Conservation (phyloP, 345 rosid genomes). For the Acer negundo region DNA sequence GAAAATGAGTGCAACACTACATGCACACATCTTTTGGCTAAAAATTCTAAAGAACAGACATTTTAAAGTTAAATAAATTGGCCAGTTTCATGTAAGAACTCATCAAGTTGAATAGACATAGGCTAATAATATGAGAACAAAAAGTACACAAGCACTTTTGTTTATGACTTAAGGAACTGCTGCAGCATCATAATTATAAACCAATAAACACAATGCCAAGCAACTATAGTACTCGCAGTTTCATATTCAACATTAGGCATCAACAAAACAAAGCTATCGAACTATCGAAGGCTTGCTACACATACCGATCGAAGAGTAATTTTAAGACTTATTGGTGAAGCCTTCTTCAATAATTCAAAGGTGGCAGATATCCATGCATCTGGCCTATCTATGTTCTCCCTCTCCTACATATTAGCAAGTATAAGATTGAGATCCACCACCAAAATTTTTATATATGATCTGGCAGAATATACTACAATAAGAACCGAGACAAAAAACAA, state of each 20-base stretch:
- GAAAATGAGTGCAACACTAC: neutral
- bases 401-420: slow-evolving; percentile 49
- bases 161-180: neutral
- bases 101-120: neutral
- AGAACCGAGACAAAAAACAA: neutral
- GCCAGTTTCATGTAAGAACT: neutral
- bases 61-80: neutral
- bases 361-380: slow-evolving; percentile 65
- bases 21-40: neutral
- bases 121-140: neutral
- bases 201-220: neutral
- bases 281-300: neutral
- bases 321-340: slow-evolving; percentile 91
- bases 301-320: slow-evolving; percentile 76
- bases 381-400: slow-evolving; percentile 34
- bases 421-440: slow-evolving; percentile 15
- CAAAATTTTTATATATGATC: neutral
- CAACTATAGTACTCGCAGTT: neutral
- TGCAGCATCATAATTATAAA: neutral
- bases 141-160: neutral
- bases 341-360: slow-evolving; percentile 59
- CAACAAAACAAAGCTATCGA: neutral
- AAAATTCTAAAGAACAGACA: neutral
- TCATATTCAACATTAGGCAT: neutral
- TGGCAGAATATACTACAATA: slow-evolving; percentile 15